phyloP scores from a whole-genome alignment of 192 early-diverging fungal species.

The Funneliformis geosporum region DNA sequence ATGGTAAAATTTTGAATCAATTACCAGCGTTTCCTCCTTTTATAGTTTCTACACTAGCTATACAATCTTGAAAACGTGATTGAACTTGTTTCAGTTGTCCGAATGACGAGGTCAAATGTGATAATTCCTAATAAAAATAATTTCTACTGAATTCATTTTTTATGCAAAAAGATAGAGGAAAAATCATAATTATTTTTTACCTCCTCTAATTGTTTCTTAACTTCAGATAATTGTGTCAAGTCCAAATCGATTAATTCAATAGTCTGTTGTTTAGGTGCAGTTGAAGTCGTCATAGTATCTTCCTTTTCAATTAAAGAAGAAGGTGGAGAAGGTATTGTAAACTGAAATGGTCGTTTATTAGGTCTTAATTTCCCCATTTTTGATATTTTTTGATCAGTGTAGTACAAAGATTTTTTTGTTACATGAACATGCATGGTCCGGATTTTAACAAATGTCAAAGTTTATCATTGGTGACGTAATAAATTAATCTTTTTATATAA shows the following conservation, averaged over 20 bases:
- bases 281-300: neutral
- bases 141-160: neutral
- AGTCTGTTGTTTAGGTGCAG: slow-evolving; percentile 13
- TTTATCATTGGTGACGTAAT: no score
- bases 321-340: neutral
- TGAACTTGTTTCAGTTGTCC: slow-evolving; percentile 87
- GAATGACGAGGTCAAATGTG: slow-evolving; percentile 81
- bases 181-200: slow-evolving; percentile 41
- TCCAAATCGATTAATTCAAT: slow-evolving; percentile 87
- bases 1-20: slow-evolving; percentile 1
- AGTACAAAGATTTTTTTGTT: neutral
- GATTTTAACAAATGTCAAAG: no score
- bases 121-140: slow-evolving; percentile 66
- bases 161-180: neutral
- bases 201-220: slow-evolving; percentile 84
- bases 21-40: slow-evolving; percentile 55
- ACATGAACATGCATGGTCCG: neutral
- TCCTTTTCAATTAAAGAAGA: neutral
- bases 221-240: slow-evolving; percentile 76
- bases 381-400: neutral
- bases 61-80: slow-evolving; percentile 82
- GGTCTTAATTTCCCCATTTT: neutral
- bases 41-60: slow-evolving; percentile 67
- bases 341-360: neutral
- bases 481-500: no score